Percentiles rank a stretch among this genome's conserved stretches.
Evolutionary conservation across 1,284 basidiomycete species (phyloP).

Genomic region (Marasmius sp.): DNA sequence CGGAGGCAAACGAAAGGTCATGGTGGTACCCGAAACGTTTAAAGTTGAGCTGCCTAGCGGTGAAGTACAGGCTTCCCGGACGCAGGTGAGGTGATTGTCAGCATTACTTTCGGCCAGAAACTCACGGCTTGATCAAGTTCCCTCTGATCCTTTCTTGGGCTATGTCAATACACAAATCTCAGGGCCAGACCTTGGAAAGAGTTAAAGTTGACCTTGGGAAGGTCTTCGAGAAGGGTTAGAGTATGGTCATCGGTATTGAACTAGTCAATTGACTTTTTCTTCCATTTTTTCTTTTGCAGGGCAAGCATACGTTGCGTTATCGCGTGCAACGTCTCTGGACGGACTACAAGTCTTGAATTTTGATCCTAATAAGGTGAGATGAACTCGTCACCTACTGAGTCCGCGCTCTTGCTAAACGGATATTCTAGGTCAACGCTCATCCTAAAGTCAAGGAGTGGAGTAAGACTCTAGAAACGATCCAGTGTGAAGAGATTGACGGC

Average conservation of each 20-base stretch:
- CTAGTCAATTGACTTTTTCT: conserved; percentile 1
- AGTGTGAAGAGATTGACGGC: neutral
- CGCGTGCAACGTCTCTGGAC: conserved; percentile 89
- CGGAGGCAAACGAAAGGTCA: conserved; percentile 50
- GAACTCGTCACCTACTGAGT: neutral
- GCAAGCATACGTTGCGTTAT: conserved; percentile 95
- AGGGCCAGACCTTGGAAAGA: conserved; percentile 86
- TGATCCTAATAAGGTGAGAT: conserved; percentile 62
- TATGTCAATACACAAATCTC: conserved; percentile 94
- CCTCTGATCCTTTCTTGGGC: conserved; percentile 91
- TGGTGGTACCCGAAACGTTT: conserved; percentile 77
- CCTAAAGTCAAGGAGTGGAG: conserved; percentile 70
- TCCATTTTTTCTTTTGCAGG: conserved; percentile 38
- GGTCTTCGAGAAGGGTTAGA: conserved; percentile 86
- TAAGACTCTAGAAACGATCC: conserved; percentile 32
- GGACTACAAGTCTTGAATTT: conserved; percentile 92
- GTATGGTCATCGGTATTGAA: neutral
- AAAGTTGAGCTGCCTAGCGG: conserved; percentile 85
- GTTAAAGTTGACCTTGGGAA: conserved; percentile 81
- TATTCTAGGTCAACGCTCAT: conserved; percentile 63
- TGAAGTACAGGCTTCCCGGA: conserved; percentile 73
- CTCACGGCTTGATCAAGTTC: conserved; percentile 38
- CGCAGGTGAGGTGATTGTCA: conserved; percentile 51
- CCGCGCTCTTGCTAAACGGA: neutral
- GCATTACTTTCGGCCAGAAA: conserved; percentile 2